Evolutionary conservation across 164 flowering plant species (phyloP), one percentile per base, ranked within the genome.

Genomic region (Berberis vulgaris): DNA sequence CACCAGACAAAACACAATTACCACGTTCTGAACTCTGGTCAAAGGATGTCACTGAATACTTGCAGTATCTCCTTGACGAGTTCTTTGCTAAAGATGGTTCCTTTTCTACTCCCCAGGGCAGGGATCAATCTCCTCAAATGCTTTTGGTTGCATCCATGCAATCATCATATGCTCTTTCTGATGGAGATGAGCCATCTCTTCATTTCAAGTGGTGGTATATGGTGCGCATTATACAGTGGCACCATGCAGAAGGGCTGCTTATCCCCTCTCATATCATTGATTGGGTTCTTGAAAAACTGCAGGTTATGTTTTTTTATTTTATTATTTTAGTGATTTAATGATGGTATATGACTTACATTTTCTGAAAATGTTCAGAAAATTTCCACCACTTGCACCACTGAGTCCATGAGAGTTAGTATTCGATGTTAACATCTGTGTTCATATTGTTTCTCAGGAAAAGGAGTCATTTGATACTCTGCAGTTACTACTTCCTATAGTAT

Each of bases 141-240:
- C 63, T 71, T 53, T 81, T 82, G 78, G 56, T 80, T 72, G 91
- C 84, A 59, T 76, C 83, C 38, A 56, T 72, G 39, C 88, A 74
- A 46, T 63, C 77, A 47, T 49, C 78, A 54, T 74, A 82, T 45
- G 58, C 77, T 10, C 8, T 64, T 43, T 55, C 69, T 65, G 92
- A 86, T 71, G 78, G 80, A 12, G 89, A 83, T 61, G 95, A 85
- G 67, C 86, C 95, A 62, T 81, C 98, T 4, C 67, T 91, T 43
- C 88, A 88, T 69, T 84, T 81, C 62, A 91, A 87, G 66, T 95
- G 99, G 99, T 80, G 89, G 84, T 95, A 95, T 76, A 77, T 89
- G 81, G 98, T 87, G 67, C 86, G 93, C 47, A 78, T 95, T 53
- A 59, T 95, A 71, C 97, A 88, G 11, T 91, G 97, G 92, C 97